phyloP scores from a whole-genome alignment of 1,139 yeast species.

The Tardiomyces digboiensis region DNA sequence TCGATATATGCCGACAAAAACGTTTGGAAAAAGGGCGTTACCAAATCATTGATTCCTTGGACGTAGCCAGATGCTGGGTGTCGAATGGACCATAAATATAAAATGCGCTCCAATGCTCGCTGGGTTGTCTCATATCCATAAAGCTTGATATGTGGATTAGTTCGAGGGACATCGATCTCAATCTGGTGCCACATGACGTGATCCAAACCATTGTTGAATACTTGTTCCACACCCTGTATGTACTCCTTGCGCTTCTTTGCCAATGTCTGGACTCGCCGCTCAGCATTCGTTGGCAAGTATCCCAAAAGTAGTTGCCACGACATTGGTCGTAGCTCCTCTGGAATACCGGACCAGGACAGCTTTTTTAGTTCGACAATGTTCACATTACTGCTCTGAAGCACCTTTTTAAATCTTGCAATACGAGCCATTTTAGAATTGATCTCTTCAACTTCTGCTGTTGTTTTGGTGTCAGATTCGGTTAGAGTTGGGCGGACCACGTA shows the following conservation, averaged over 20 bases:
- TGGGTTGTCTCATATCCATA: slow-evolving; percentile 68
- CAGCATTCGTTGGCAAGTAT: slow-evolving; percentile 77
- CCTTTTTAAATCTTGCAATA: slow-evolving; percentile 55
- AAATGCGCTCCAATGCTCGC: slow-evolving; percentile 61
- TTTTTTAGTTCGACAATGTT: slow-evolving; percentile 60
- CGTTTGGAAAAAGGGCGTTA: slow-evolving; percentile 89
- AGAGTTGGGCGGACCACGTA: slow-evolving; percentile 11
- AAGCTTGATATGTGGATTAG: slow-evolving; percentile 75
- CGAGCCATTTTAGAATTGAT: slow-evolving; percentile 51
- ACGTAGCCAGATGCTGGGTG: slow-evolving; percentile 99
- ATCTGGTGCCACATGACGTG: slow-evolving; percentile 93
- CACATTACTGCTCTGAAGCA: slow-evolving; percentile 53
- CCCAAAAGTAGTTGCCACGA: slow-evolving; percentile 90
- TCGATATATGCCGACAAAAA: slow-evolving; percentile 61
- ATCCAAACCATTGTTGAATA: slow-evolving; percentile 52
- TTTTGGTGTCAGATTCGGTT: slow-evolving; percentile 23
- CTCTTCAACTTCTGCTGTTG: slow-evolving; percentile 41
- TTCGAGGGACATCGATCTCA: slow-evolving; percentile 89
- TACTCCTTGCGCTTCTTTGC: slow-evolving; percentile 83
- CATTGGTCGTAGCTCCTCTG: slow-evolving; percentile 67
- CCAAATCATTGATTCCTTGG: slow-evolving; percentile 96
- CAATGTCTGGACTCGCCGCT: slow-evolving; percentile 61
- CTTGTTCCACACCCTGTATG: slow-evolving; percentile 55
- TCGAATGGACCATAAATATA: slow-evolving; percentile 92
- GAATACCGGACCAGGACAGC: slow-evolving; percentile 93